Evolutionary conservation across 169 alveolate genomes (phyloP), one percentile per base, ranked within the genome.

Genomic region (Theileria luwenshuni): DNA sequence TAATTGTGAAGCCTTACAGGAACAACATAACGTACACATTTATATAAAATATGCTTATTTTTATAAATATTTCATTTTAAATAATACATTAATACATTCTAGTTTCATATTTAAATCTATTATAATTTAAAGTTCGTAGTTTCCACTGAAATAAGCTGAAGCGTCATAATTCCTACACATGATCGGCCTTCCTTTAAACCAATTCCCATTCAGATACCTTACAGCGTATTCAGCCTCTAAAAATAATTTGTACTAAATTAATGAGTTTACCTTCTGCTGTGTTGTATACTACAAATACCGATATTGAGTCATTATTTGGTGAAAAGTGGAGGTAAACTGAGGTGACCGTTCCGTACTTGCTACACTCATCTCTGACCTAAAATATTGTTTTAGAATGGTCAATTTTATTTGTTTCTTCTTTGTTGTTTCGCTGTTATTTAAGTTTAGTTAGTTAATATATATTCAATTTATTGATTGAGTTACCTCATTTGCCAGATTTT

Each of bases 101-200:
- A 51, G 15, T 3, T 25, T 0, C 7, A 35, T 60, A 27, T 27
- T 23, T 21, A 60, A 41, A 60, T 60, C 23, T 41, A 1, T 35
- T 68, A 41, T 45, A 54, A 45, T 68, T n/a, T 30, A 68, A 27
- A 68, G 51, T 13, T 68, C 76, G 35, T 68, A 68, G 56, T 68
- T 68, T 42, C 76, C 76, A 51, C 76, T 68, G 64, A 68, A 68
- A 41, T 68, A 68, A 6, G 76, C 76, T 2, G 35, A 19, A 23
- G 76, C 61, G 51, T 68, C 76, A 68, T 68, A 68, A 2, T 23
- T 13, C 35, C 28, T 68, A 68, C 76, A 68, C 64, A 41, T 51
- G 30, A 68, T 38, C 42, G 47, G 76, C 64, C 76, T 68, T 68
- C 76, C 76, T 5, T 68, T 68, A 28, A 68, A 68, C 76, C 76